phyloP scores from a whole-genome alignment of 306 rosid genomes.

The Casuarina equisetifolia region DNA sequence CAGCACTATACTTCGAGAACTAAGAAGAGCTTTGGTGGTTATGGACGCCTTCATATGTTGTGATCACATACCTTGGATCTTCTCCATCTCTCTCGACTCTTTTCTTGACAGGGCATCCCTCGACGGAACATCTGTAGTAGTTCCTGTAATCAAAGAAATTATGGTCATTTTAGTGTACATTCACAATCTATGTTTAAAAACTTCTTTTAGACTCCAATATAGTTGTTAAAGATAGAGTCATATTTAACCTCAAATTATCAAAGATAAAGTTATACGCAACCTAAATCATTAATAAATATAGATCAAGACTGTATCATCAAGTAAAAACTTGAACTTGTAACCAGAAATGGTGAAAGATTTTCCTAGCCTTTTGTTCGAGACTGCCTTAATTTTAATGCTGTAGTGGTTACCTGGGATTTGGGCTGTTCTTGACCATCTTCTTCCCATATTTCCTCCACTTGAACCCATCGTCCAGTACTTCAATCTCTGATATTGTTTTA shows the following conservation, averaged over 20 bases:
- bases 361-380: neutral
- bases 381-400: neutral
- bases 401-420: slow-evolving; percentile 71
- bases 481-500: slow-evolving; percentile 73
- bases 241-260: no score
- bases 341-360: neutral
- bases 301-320: no score
- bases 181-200: no score
- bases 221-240: no score
- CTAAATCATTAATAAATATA: no score
- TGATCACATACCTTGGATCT: slow-evolving; percentile 71
- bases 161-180: neutral
- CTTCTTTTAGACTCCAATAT: no score
- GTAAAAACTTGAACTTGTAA: no score
- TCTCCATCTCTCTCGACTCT: slow-evolving; percentile 92
- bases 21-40: slow-evolving; percentile 51
- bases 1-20: neutral
- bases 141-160: slow-evolving; percentile 53
- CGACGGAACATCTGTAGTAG: slow-evolving; percentile 79
- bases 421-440: slow-evolving; percentile 90
- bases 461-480: slow-evolving; percentile 79
- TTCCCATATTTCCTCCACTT: slow-evolving; percentile 96
- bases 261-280: no score
- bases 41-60: slow-evolving; percentile 87
- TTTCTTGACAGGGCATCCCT: slow-evolving; percentile 86